These are phyloP conservation scores for Cladosporium colombiae DNA, from an alignment of 2,329 filamentous ascomycete genomes.

Conservation along the genomic window DNA sequence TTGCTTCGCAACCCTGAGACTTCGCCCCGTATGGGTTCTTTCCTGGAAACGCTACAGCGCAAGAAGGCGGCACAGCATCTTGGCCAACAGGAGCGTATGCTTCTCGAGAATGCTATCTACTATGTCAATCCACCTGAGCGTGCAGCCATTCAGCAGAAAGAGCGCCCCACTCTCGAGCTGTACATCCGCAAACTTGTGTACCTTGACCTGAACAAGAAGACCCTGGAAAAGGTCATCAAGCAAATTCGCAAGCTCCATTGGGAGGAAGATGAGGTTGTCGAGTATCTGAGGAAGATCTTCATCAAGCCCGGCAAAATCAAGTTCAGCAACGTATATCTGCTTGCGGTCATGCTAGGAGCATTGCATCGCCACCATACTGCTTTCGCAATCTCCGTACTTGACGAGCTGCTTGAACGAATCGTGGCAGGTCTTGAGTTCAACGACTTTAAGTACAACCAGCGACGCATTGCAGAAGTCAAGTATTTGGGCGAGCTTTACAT, in stretches of 20 bases:
- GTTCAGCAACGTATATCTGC: conserved; percentile 91
- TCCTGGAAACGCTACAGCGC: conserved; percentile 89
- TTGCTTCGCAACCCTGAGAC: conserved; percentile 90
- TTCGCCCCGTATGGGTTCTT: conserved; percentile 86
- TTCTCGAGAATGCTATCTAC: conserved; percentile 97
- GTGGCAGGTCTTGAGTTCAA: conserved; percentile 88
- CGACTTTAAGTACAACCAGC: conserved; percentile 96
- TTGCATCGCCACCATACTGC: conserved; percentile 89
- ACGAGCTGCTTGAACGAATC: conserved; percentile 86
- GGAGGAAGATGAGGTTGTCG: conserved; percentile 87
- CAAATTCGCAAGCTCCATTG: conserved; percentile 94
- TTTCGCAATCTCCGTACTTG: conserved; percentile 88
- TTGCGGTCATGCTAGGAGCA: conserved; percentile 85
- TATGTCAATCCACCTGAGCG: conserved; percentile 95
- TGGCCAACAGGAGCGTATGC: conserved; percentile 93
- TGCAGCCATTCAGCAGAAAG: conserved; percentile 93
- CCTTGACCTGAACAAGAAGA: conserved; percentile 88
- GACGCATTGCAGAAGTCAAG: conserved; percentile 91
- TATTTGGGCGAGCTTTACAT: conserved; percentile 97
- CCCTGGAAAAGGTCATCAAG: conserved; percentile 89
- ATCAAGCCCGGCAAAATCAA: conserved; percentile 96
- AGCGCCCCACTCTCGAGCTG: conserved; percentile 87
- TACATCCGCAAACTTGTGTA: conserved; percentile 94
- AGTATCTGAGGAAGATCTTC: conserved; percentile 84
- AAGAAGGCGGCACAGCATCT: conserved; percentile 97